Percentiles rank a stretch among this genome's conserved stretches.
phyloP scores from a whole-genome alignment of 768 basidiomycete species.

The Collybiopsis luxurians region DNA sequence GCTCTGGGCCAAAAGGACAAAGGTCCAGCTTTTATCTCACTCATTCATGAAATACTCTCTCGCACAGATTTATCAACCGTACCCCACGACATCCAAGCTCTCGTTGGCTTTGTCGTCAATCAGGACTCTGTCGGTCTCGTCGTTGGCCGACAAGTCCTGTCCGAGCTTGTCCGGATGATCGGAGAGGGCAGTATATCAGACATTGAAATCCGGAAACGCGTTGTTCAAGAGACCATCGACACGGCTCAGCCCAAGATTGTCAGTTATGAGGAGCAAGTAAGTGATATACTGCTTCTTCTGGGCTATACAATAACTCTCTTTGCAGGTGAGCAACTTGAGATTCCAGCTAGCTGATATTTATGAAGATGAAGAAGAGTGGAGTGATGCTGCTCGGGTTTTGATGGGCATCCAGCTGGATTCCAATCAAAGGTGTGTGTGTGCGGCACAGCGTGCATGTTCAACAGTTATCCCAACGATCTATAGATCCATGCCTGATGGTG shows the following conservation, averaged over 20 bases:
- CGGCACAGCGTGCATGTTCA: slow-evolving; percentile 1
- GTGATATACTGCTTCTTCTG: slow-evolving; percentile 17
- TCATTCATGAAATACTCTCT: slow-evolving; percentile 66
- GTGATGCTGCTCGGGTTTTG: slow-evolving; percentile 85
- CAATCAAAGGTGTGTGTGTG: slow-evolving; percentile 64
- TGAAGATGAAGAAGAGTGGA: slow-evolving; percentile 91
- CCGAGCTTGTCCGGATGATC: slow-evolving; percentile 76
- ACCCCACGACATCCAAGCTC: slow-evolving; percentile 56
- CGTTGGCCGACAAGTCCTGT: slow-evolving; percentile 83
- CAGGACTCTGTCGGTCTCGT: slow-evolving; percentile 82
- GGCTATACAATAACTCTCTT: neutral
- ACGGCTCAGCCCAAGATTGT: slow-evolving; percentile 77
- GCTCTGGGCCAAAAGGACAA: slow-evolving; percentile 82
- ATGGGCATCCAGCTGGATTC: slow-evolving; percentile 93
- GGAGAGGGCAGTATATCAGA: slow-evolving; percentile 53
- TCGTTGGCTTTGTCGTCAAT: slow-evolving; percentile 81
- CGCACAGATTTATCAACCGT: slow-evolving; percentile 43
- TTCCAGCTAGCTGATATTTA: slow-evolving; percentile 91
- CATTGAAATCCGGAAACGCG: slow-evolving; percentile 58
- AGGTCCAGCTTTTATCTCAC: slow-evolving; percentile 66
- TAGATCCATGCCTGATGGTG: slow-evolving; percentile 71
- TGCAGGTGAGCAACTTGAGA: slow-evolving; percentile 76
- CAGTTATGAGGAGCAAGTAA: slow-evolving; percentile 94
- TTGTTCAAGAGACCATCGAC: slow-evolving; percentile 73
- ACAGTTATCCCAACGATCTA: slow-evolving; percentile 8